These are phyloP conservation scores for Escallonia herrerae DNA, from an alignment of 129 eudicot species.

Conservation along the genomic window DNA sequence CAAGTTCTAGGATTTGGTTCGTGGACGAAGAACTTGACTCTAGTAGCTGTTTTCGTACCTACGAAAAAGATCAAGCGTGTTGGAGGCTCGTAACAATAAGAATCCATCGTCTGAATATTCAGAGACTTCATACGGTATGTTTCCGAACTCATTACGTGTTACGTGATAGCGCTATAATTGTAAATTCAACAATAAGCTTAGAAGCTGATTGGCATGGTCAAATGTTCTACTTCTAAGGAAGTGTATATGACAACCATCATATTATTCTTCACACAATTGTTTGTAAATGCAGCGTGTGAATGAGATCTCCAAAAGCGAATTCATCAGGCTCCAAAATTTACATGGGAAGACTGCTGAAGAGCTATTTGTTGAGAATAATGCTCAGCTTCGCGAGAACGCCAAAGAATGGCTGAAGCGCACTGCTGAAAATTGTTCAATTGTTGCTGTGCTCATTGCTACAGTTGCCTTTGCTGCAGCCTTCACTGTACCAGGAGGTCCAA, in stretches of 20 bases:
- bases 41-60: too few species aligned
- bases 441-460: conserved; percentile 34
- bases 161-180: too few species aligned
- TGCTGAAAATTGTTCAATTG: conserved; percentile 31
- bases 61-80: too few species aligned
- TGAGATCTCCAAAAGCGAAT: conserved; percentile 7
- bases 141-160: too few species aligned
- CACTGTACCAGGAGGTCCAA: conserved; percentile 33
- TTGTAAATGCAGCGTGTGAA: conserved; percentile 28
- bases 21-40: too few species aligned
- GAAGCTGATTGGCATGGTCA: background rate
- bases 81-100: too few species aligned
- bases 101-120: too few species aligned
- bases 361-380: conserved; percentile 14
- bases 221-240: background rate
- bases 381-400: conserved; percentile 9
- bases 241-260: too few species aligned
- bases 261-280: background rate
- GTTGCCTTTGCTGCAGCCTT: conserved; percentile 43
- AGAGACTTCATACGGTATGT: too few species aligned
- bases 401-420: conserved; percentile 34
- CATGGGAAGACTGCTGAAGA: conserved; percentile 15
- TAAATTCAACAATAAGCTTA: too few species aligned
- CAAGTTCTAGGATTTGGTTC: too few species aligned
- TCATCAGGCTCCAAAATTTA: conserved; percentile 2